Conservation (phyloP, 2,329 filamentous ascomycete species). For the Fusarium liriodendri region DNA sequence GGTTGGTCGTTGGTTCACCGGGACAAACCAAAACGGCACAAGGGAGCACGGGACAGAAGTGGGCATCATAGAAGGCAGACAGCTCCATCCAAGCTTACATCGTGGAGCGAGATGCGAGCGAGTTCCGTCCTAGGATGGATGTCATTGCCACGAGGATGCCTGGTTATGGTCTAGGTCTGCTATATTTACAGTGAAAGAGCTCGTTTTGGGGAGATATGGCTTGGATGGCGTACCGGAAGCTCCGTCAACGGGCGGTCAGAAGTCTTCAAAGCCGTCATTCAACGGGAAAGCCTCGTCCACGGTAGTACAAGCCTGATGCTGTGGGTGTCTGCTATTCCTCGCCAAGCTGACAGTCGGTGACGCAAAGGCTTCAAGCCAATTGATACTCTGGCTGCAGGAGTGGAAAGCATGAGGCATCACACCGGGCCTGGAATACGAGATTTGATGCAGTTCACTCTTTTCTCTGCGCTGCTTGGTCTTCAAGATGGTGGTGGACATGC, state of each 20-base stretch:
- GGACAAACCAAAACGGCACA: slow-evolving; percentile 11
- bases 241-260: slow-evolving; percentile 24
- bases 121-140: not conserved
- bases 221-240: slow-evolving; percentile 12
- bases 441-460: slow-evolving; percentile 19
- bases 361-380: slow-evolving; percentile 21
- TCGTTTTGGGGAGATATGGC: not conserved
- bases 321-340: slow-evolving; percentile 4
- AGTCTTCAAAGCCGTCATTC: not conserved
- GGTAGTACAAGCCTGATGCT: not conserved
- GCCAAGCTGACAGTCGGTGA: slow-evolving; percentile 14
- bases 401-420: slow-evolving; percentile 25
- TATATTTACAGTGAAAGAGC: slow-evolving; percentile 19
- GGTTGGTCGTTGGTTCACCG: slow-evolving; percentile 7
- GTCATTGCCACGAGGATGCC: not conserved
- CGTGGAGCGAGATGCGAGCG: not conserved
- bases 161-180: slow-evolving; percentile 4
- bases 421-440: slow-evolving; percentile 33
- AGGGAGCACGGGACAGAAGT: slow-evolving; percentile 4
- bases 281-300: slow-evolving; percentile 6
- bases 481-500: slow-evolving; percentile 17
- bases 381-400: slow-evolving; percentile 15
- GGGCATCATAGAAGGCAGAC: slow-evolving; percentile 4
- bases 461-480: not conserved
- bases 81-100: slow-evolving; percentile 24